Conservation (phyloP, 768 basidiomycete species). For the Termitomyces sp. region DNA sequence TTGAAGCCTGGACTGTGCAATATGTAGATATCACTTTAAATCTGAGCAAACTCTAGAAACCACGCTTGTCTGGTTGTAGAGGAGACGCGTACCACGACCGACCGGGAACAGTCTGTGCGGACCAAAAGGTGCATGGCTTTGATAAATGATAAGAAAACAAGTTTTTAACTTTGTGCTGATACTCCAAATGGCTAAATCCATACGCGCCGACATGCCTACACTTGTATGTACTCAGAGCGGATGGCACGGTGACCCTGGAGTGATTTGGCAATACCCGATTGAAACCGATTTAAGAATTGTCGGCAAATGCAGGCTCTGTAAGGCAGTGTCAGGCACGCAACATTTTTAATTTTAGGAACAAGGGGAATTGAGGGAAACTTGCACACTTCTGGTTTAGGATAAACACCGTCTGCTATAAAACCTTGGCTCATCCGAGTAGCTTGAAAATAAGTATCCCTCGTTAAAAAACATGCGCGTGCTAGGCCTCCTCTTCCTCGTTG, state of each 20-base stretch:
- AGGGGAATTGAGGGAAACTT: constrained; percentile 13
- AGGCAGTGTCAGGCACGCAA: constrained; percentile 17
- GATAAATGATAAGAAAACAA: background rate
- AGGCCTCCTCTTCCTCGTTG: constrained; percentile 17
- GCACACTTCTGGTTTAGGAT: constrained; percentile 21
- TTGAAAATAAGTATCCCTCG: constrained; percentile 9
- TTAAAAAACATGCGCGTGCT: constrained; percentile 25
- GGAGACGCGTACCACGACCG: background rate
- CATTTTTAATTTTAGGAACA: constrained; percentile 13
- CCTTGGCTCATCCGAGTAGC: constrained; percentile 7
- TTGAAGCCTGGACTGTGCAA: background rate
- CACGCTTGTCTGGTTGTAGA: background rate
- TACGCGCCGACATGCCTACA: background rate
- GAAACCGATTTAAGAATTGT: background rate
- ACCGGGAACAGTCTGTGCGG: background rate
- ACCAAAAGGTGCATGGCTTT: background rate
- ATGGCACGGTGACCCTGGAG: background rate
- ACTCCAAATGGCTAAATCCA: background rate
- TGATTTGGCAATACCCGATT: background rate
- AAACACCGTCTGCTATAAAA: constrained; percentile 15
- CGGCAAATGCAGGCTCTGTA: constrained; percentile 4
- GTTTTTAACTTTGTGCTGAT: background rate
- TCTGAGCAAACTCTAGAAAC: background rate
- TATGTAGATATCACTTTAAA: background rate
- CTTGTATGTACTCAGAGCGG: background rate